A percentile compares a stretch with the other conserved stretches of the same genome.
These are phyloP conservation scores for Calocybe gangraenosa DNA, from an alignment of 768 basidiomycete species.

Conservation along the genomic window DNA sequence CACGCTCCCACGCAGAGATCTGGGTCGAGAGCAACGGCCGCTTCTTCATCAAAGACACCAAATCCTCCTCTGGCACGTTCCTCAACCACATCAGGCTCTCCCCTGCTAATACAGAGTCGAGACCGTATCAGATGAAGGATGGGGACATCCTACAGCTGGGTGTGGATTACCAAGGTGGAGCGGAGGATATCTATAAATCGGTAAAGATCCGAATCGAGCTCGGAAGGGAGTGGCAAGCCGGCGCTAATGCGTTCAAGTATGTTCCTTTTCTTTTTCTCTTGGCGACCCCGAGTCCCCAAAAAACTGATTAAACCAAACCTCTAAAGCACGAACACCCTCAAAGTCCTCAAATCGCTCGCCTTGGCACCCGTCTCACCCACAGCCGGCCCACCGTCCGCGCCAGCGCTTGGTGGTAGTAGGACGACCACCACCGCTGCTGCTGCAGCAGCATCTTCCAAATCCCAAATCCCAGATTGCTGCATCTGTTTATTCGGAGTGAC, in stretches of 20 bases:
- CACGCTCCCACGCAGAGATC: constrained; percentile 90
- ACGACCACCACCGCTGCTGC: constrained; percentile 10
- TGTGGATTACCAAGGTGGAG: constrained; percentile 96
- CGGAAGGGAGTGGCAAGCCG: constrained; percentile 84
- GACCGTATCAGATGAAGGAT: constrained; percentile 77
- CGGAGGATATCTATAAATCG: constrained; percentile 95
- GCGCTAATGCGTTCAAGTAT: constrained; percentile 88
- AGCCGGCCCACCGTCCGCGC: constrained; percentile 5
- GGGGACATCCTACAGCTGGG: constrained; percentile 94
- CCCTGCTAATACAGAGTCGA: constrained; percentile 75
- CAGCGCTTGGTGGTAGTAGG: not conserved
- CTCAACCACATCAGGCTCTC: constrained; percentile 92
- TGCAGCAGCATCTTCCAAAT: constrained; percentile 20
- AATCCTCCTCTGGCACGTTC: constrained; percentile 89
- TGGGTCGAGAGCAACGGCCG: constrained; percentile 68
- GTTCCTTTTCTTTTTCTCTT: constrained; percentile 15
- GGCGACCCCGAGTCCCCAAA: too few species aligned
- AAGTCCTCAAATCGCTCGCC: constrained; percentile 74
- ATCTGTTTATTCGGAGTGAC: constrained; percentile 91
- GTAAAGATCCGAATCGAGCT: constrained; percentile 95
- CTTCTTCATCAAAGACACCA: constrained; percentile 90
- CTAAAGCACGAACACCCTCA: constrained; percentile 59
- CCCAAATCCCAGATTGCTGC: constrained; percentile 78
- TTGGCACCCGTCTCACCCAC: constrained; percentile 22
- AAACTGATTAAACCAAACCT: too few species aligned